Percentiles rank a stretch among this genome's conserved stretches.
phyloP scores from a whole-genome alignment of 345 rosid genomes.

The Heritiera littoralis region DNA sequence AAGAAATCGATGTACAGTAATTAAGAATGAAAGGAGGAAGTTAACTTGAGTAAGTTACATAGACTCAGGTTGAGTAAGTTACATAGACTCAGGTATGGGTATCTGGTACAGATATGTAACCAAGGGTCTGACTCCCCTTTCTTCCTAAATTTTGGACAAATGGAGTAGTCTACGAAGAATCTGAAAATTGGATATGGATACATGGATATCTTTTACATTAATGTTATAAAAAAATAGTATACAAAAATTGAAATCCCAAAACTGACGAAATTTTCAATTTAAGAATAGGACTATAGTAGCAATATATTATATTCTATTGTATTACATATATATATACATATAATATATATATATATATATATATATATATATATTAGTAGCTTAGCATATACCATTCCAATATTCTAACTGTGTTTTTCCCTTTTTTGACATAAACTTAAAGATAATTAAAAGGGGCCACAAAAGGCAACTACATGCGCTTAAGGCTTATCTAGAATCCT shows the following conservation, averaged over 20 bases:
- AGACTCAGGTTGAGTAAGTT: neutral
- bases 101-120: neutral
- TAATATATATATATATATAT: too few relatives aligned
- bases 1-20: neutral
- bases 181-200: neutral
- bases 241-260: neutral
- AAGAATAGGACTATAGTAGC: neutral
- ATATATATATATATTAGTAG: neutral
- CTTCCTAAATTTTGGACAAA: neutral
- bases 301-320: neutral
- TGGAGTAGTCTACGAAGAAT: neutral
- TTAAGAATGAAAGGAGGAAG: constrained; percentile 2
- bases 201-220: neutral
- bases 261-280: too few relatives aligned
- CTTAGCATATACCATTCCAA: neutral
- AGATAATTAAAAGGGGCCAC: neutral
- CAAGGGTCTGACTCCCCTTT: neutral
- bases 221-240: neutral
- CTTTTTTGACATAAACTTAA: neutral
- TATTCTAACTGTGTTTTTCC: neutral
- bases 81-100: neutral
- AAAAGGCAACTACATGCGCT: neutral
- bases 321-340: too few relatives aligned
- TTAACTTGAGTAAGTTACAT: neutral
- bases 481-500: neutral